phyloP scores from a whole-genome alignment of 331 rosid species.

The Quercus lobata region DNA sequence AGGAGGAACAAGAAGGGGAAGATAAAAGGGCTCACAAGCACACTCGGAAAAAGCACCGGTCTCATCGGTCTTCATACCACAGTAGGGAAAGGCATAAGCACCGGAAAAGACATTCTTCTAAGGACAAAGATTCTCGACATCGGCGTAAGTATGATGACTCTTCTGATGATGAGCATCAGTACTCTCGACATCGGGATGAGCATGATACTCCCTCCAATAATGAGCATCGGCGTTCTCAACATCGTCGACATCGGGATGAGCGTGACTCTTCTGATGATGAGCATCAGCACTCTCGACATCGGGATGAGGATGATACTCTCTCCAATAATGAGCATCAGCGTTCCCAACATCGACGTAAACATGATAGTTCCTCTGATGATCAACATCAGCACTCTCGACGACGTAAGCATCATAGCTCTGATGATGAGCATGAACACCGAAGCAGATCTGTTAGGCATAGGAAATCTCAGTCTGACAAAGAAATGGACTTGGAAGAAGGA shows the following conservation, averaged over 20 bases:
- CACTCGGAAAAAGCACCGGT: conserved; percentile 53
- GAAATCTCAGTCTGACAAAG: conserved; percentile 32
- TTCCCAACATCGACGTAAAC: conserved; percentile 23
- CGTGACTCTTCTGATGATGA: conserved; percentile 41
- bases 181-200: conserved; percentile 23
- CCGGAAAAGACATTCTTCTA: conserved; percentile 51
- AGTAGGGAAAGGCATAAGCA: conserved; percentile 52
- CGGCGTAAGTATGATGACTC: conserved; percentile 32
- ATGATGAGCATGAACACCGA: conserved; percentile 29
- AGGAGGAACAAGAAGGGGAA: conserved; percentile 1
- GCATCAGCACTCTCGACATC: conserved; percentile 23
- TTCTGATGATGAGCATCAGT: conserved; percentile 29
- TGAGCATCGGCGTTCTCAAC: conserved; percentile 26
- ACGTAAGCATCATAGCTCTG: conserved; percentile 31
- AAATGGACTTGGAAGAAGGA: conserved; percentile 58
- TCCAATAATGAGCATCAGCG: conserved; percentile 34
- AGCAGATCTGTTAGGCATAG: conserved; percentile 27
- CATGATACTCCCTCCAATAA: conserved; percentile 31
- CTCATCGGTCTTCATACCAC: conserved; percentile 48
- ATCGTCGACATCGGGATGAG: conserved; percentile 7
- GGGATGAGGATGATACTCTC: conserved; percentile 18
- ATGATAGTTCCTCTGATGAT: conserved; percentile 27
- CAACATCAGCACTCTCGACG: conserved; percentile 28
- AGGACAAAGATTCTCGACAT: conserved; percentile 31
- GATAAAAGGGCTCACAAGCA: conserved; percentile 40